A percentile compares a stretch with the other conserved stretches of the same genome.
Evolutionary conservation across 139 green algal species (phyloP).

Genomic region (Trebouxia sp.): DNA sequence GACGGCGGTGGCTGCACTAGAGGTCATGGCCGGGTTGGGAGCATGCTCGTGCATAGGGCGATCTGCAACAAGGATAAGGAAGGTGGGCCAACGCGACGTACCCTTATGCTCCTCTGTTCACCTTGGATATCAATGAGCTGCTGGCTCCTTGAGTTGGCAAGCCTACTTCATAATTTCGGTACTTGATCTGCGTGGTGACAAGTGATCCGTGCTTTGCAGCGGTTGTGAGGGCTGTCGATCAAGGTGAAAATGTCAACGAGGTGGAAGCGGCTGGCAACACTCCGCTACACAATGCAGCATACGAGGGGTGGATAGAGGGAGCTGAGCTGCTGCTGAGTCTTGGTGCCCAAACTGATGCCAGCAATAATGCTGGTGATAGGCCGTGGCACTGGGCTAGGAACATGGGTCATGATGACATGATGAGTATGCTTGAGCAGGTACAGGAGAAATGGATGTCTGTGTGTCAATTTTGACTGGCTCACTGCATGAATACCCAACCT

Average conservation of each 20-base stretch:
- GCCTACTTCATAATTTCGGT: no score
- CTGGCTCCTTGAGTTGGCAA: no score
- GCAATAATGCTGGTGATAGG: conserved; percentile 92
- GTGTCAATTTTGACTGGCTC: no score
- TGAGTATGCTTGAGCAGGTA: conserved; percentile 76
- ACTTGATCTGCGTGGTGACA: no score
- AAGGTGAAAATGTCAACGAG: conserved; percentile 85
- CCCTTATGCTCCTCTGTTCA: neutral
- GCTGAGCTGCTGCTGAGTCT: conserved; percentile 81
- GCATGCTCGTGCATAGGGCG: conserved; percentile 82
- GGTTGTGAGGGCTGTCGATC: conserved; percentile 48
- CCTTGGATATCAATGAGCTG: no score
- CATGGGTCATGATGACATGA: conserved; percentile 76
- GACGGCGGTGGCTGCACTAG: conserved; percentile 86
- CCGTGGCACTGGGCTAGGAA: conserved; percentile 86
- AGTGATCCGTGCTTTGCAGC: neutral
- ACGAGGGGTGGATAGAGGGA: conserved; percentile 84
- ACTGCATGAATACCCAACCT: no score
- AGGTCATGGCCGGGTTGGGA: conserved; percentile 75
- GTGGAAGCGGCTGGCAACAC: conserved; percentile 93
- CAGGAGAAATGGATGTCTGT: no score
- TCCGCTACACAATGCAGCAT: conserved; percentile 81
- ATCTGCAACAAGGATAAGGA: conserved; percentile 65
- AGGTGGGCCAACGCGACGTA: neutral
- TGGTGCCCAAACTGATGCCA: conserved; percentile 88